Conservation (phyloP, 2,329 filamentous ascomycete species). For the Penicillium sp. region DNA sequence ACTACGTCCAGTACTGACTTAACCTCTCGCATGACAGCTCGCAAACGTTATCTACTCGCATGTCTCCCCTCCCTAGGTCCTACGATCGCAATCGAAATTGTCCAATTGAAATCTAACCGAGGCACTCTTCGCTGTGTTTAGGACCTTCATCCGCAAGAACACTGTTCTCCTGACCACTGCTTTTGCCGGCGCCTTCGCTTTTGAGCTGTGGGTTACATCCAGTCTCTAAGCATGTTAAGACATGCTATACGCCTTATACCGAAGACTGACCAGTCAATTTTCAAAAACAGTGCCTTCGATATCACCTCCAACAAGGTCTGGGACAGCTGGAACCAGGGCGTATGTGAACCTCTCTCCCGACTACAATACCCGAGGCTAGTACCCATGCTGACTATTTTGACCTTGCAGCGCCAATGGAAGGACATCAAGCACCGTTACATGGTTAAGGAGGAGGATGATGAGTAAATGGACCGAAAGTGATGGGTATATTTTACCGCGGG, state of each 20-base stretch:
- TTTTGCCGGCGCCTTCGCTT: slow-evolving; percentile 82
- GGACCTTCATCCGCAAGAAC: slow-evolving; percentile 82
- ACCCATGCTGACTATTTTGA: slow-evolving; percentile 16
- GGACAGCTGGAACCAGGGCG: slow-evolving; percentile 87
- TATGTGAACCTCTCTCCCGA: slow-evolving; percentile 53
- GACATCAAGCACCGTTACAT: slow-evolving; percentile 93
- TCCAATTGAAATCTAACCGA: slow-evolving; percentile 18
- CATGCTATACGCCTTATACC: not conserved
- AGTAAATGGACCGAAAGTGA: slow-evolving; percentile 26
- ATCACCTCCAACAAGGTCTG: slow-evolving; percentile 77
- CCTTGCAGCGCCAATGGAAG: slow-evolving; percentile 92
- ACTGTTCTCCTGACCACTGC: slow-evolving; percentile 81
- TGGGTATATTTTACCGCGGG: slow-evolving; percentile 13
- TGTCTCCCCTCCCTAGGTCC: slow-evolving; percentile 35
- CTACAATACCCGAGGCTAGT: slow-evolving; percentile 6
- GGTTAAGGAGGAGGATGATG: slow-evolving; percentile 61
- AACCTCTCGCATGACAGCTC: slow-evolving; percentile 42
- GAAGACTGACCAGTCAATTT: slow-evolving; percentile 19
- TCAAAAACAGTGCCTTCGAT: slow-evolving; percentile 73
- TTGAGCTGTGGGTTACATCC: slow-evolving; percentile 74
- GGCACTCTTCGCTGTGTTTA: slow-evolving; percentile 40
- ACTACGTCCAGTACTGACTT: slow-evolving; percentile 35
- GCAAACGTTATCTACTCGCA: slow-evolving; percentile 60
- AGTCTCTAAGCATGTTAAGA: slow-evolving; percentile 1
- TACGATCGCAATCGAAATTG: slow-evolving; percentile 19